These are phyloP conservation scores for Nothophaeocryptopus gaeumannii DNA, from an alignment of 2,329 filamentous ascomycete genomes.

Conservation along the genomic window DNA sequence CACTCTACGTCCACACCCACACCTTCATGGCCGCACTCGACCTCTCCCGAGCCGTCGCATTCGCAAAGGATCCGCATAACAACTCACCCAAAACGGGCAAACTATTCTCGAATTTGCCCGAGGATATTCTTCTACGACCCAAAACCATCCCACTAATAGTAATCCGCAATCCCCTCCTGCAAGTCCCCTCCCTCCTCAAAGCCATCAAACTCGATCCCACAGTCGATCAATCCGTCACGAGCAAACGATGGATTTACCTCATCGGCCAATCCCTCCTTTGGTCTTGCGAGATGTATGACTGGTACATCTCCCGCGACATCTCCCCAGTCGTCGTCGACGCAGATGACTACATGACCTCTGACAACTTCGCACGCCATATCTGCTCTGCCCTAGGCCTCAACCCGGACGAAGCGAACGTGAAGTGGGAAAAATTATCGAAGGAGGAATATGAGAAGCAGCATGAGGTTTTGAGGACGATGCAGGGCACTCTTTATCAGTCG, in stretches of 20 bases:
- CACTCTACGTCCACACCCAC: no score
- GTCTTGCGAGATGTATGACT: constrained; percentile 38
- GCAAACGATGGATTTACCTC: constrained; percentile 15
- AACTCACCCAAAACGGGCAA: constrained; percentile 23
- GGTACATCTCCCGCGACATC: constrained; percentile 26
- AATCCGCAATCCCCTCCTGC: constrained; percentile 40
- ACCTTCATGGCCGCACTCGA: no score
- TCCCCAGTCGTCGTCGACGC: constrained; percentile 39
- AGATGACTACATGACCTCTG: constrained; percentile 39
- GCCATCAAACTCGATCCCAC: constrained; percentile 6
- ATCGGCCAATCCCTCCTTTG: constrained; percentile 34
- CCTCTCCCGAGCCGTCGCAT: no score
- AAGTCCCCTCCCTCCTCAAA: constrained; percentile 35
- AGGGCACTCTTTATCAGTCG: constrained; percentile 34
- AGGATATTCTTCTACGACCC: constrained; percentile 35
- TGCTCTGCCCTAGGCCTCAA: constrained; percentile 37
- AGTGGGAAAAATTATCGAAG: constrained; percentile 11
- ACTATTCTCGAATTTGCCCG: constrained; percentile 36
- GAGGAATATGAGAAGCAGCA: constrained; percentile 10
- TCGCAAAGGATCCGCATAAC: neutral
- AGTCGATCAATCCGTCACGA: constrained; percentile 13
- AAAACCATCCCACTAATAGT: constrained; percentile 34
- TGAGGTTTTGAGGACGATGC: constrained; percentile 20
- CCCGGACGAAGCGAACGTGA: constrained; percentile 29
- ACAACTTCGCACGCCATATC: constrained; percentile 29